Evolutionary conservation across 106 monocot genomes (phyloP).

Genomic region (Dendrobium chrysotoxum): DNA sequence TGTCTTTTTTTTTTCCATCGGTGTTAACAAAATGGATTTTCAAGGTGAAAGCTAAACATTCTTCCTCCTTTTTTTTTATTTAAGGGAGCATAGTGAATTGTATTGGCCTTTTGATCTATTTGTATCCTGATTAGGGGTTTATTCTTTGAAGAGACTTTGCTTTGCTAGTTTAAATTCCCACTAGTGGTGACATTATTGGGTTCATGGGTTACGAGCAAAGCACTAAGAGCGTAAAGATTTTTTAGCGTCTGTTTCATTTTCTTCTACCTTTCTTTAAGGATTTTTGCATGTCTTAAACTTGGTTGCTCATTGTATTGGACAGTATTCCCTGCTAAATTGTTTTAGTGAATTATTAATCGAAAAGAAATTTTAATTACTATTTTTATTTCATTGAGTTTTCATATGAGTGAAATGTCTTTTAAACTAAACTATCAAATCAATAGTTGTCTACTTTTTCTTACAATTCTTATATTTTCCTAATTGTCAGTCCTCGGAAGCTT

Average conservation of each 20-base stretch:
- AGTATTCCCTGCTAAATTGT: no score
- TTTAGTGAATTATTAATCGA: no score
- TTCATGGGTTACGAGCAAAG: not conserved
- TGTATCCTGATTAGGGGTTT: not conserved
- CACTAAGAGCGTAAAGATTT: not conserved
- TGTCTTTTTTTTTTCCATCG: not conserved
- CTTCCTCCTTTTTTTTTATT: not conserved
- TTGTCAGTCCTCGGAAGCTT: constrained; percentile 89
- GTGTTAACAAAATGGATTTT: not conserved
- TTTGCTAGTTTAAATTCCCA: not conserved
- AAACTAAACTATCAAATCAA: not conserved
- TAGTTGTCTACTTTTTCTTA: not conserved
- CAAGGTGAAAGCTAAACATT: not conserved
- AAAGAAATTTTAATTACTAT: no score
- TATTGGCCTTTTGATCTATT: not conserved
- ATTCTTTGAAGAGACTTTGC: not conserved
- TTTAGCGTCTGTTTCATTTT: not conserved
- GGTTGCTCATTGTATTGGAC: no score
- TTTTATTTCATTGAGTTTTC: no score
- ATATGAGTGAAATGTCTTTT: no score
- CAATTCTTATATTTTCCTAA: not conserved
- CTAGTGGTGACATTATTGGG: not conserved
- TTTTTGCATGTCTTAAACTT: no score
- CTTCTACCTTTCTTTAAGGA: no score
- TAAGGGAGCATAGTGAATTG: not conserved